Evolutionary conservation across 257 asterid species (phyloP).

Genomic region (Solanum chaucha): DNA sequence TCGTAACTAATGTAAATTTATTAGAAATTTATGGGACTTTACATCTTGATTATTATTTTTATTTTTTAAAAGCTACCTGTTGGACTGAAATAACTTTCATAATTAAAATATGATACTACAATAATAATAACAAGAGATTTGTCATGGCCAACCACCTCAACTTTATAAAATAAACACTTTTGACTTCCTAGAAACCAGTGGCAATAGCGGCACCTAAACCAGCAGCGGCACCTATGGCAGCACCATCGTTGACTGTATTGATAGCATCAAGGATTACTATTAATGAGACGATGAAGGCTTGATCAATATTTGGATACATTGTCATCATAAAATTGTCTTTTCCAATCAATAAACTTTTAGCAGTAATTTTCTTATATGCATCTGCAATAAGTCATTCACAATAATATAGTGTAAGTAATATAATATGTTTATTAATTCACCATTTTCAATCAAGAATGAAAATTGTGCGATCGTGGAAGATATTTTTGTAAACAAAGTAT

Average conservation of each 20-base stretch:
- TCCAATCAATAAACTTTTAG: neutral
- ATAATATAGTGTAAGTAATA: neutral
- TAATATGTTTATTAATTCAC: neutral
- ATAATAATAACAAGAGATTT: no score
- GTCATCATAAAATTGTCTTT: neutral
- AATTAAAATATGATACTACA: no score
- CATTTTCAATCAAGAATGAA: no score
- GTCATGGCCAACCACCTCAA: no score
- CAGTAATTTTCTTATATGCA: neutral
- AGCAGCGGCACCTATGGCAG: neutral
- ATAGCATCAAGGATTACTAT: conserved; percentile 14
- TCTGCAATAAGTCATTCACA: neutral
- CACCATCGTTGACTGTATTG: neutral
- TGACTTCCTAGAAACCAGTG: neutral
- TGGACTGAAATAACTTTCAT: no score
- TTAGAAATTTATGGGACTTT: no score
- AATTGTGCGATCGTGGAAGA: no score
- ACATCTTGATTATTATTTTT: no score
- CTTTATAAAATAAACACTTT: no score
- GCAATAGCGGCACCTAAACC: neutral
- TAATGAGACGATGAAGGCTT: conserved; percentile 19
- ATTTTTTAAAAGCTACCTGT: no score
- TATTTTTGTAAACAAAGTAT: no score
- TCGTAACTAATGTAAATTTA: no score
- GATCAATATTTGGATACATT: conserved; percentile 18